These are phyloP conservation scores for Mycena alexandri DNA, from an alignment of 768 basidiomycete species.

Conservation along the genomic window DNA sequence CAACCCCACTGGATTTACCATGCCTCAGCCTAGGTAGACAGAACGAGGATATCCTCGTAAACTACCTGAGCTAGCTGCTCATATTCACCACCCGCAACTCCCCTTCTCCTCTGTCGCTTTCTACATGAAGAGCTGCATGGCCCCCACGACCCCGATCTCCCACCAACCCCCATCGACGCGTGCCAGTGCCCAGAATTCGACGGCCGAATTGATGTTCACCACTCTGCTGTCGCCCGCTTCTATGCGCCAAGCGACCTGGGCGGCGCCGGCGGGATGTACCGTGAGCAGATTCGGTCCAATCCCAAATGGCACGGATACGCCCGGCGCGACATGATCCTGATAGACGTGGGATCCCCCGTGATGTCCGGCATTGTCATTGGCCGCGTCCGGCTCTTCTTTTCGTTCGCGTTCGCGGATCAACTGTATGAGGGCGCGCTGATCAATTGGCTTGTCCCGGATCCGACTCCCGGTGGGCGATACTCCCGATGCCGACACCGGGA, in stretches of 20 bases:
- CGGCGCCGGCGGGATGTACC: conserved; percentile 39
- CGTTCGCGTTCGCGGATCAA: conserved; percentile 37
- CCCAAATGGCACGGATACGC: conserved; percentile 40
- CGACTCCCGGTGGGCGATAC: conserved; percentile 20
- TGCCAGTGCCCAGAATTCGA: conserved; percentile 1
- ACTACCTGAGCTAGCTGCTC: too few relatives aligned
- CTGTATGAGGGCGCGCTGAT: conserved; percentile 44
- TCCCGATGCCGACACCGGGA: conserved; percentile 45
- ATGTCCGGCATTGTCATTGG: conserved; percentile 46
- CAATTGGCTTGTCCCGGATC: too few relatives aligned
- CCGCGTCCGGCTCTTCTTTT: conserved; percentile 47
- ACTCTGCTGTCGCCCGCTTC: conserved; percentile 10
- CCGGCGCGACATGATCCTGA: conserved; percentile 46
- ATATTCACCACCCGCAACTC: too few relatives aligned
- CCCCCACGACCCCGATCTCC: neutral
- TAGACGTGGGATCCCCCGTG: conserved; percentile 40
- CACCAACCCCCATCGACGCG: neutral
- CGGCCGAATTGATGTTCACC: neutral
- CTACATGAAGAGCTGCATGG: neutral
- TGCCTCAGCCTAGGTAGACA: too few relatives aligned
- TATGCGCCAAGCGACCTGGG: conserved; percentile 7
- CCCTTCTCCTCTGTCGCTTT: too few relatives aligned
- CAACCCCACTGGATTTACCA: too few relatives aligned
- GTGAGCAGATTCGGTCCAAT: conserved; percentile 43
- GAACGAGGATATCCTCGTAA: too few relatives aligned